phyloP scores from a whole-genome alignment of 371 early-diverging fungal genomes.

The Mortierella sp. region DNA sequence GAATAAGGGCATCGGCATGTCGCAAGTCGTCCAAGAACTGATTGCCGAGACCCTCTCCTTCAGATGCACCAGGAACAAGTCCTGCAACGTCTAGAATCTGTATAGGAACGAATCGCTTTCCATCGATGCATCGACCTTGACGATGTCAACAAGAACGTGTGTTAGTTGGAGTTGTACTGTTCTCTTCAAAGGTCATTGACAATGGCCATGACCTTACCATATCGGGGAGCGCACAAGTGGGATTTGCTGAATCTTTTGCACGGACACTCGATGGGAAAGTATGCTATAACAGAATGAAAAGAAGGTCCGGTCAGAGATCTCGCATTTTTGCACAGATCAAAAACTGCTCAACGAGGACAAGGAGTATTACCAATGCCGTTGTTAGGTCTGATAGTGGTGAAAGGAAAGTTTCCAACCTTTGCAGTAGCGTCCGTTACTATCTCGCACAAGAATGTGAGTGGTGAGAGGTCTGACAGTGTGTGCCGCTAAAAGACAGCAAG shows the following conservation, averaged over 20 bases:
- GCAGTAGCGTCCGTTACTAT: constrained; percentile 83
- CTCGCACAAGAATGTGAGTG: not conserved
- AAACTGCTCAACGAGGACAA: too few relatives aligned
- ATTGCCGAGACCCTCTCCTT: constrained; percentile 81
- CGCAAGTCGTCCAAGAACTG: constrained; percentile 84
- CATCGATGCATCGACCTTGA: constrained; percentile 71
- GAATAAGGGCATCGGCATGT: constrained; percentile 79
- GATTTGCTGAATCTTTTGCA: constrained; percentile 68
- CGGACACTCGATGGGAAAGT: constrained; percentile 77
- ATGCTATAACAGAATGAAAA: constrained; percentile 56
- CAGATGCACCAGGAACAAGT: constrained; percentile 83
- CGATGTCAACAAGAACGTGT: not conserved
- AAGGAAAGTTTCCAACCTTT: constrained; percentile 87
- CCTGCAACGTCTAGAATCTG: constrained; percentile 85
- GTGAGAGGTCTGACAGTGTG: not conserved
- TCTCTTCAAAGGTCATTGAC: too few relatives aligned
- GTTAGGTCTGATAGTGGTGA: constrained; percentile 87
- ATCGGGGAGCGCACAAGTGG: constrained; percentile 71
- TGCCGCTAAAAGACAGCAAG: not conserved
- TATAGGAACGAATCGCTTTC: constrained; percentile 77
- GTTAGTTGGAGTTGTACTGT: too few relatives aligned
- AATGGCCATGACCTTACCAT: constrained; percentile 58
- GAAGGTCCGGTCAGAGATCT: not conserved
- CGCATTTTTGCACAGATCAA: too few relatives aligned
- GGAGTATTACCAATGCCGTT: constrained; percentile 65